Evolutionary conservation across 129 eudicot genomes (phyloP).

Genomic region (Helichrysum umbraculigerum): DNA sequence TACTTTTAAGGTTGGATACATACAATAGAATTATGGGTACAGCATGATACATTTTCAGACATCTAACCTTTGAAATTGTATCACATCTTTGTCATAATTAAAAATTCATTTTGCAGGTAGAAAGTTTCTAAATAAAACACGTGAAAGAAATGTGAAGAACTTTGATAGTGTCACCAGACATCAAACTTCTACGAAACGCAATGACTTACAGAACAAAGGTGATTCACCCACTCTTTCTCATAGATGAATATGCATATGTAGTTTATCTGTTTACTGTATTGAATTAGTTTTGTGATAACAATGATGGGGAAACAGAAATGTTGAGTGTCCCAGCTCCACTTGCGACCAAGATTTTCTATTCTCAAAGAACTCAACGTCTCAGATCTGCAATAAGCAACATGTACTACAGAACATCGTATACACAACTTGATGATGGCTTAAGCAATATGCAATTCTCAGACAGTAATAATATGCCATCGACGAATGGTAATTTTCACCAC

Average conservation of each 20-base stretch:
- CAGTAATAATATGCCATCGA: constrained; percentile 31
- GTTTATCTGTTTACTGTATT: constrained; percentile 2
- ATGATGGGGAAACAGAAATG: constrained; percentile 24
- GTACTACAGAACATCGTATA: constrained; percentile 46
- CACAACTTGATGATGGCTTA: constrained; percentile 34
- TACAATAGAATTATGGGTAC: neutral
- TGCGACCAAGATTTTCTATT: constrained; percentile 76
- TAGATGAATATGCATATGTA: neutral
- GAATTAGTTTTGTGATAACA: neutral
- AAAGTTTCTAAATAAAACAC: constrained; percentile 31
- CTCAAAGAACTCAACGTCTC: constrained; percentile 64
- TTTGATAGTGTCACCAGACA: constrained; percentile 20
- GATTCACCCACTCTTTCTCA: neutral
- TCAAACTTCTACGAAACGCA: constrained; percentile 31
- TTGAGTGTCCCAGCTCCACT: constrained; percentile 65
- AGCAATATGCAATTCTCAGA: constrained; percentile 33
- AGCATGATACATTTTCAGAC: neutral
- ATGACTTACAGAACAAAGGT: constrained; percentile 37
- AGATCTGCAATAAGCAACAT: constrained; percentile 64
- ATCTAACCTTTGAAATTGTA: neutral
- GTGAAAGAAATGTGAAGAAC: constrained; percentile 32
- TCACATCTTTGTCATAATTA: constrained; percentile 5
- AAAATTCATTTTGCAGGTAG: constrained; percentile 34
- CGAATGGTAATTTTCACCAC: constrained; percentile 19
- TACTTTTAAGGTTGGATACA: neutral